These are phyloP conservation scores for Solanum phureja DNA, from an alignment of 257 asterid species.

Conservation along the genomic window DNA sequence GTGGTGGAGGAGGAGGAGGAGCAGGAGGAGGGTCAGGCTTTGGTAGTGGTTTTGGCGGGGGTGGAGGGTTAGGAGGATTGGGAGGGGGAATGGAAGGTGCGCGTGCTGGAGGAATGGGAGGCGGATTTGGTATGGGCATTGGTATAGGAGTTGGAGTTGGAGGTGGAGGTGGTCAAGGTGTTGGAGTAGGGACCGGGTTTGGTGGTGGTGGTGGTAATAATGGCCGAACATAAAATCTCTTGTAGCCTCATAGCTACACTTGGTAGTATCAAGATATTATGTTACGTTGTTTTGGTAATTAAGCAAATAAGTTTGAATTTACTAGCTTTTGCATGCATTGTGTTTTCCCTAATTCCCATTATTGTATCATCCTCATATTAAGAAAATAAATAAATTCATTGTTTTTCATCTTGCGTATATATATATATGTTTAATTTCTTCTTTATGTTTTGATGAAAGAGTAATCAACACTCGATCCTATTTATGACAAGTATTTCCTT, in stretches of 20 bases:
- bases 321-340: background rate
- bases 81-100: background rate
- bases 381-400: background rate
- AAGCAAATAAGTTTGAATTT: background rate
- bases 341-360: background rate
- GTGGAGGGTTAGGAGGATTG: constrained; percentile 4
- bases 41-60: constrained; percentile 11
- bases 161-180: background rate
- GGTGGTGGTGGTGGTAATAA: background rate
- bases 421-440: background rate
- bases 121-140: background rate
- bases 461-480: background rate
- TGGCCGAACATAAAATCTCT: background rate
- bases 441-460: background rate
- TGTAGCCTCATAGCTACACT: background rate
- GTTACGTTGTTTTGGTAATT: background rate
- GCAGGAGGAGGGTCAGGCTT: constrained; percentile 18
- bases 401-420: background rate
- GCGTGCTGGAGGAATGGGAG: too few relatives aligned
- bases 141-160: constrained; percentile 14
- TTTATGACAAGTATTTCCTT: background rate
- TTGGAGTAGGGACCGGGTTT: background rate
- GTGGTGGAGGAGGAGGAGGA: constrained; percentile 15
- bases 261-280: background rate
- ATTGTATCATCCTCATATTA: background rate